Evolutionary conservation across 768 basidiomycete genomes (phyloP), one percentile per base, ranked within the genome.

Genomic region (Mycena floridula): DNA sequence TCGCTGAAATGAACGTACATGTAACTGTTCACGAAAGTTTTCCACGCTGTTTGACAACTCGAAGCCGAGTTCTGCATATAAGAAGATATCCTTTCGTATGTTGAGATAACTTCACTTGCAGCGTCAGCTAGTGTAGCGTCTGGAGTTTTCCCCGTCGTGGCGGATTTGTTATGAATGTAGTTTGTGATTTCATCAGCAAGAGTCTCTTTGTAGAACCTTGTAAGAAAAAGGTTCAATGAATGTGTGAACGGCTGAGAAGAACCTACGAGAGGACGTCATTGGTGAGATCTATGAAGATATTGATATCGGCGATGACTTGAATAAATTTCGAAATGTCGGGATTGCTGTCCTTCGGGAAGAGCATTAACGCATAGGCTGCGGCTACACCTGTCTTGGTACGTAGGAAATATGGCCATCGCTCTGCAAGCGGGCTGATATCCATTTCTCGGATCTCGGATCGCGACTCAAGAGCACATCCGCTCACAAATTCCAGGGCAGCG

Each of bases 201-300:
- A 30, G 43, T 41, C 37, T 47, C 46, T 30, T 47, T 47, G 43
- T 47, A 28, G 25, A 47, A 47, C 23, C 46, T 47, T n/a, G 5
- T 9, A n/a, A n/a, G 20, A 22, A 9, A 9, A n/a, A 9, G 15
- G 9, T 39, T 12, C 16, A 40, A 20, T 30, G 28, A 35, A 35
- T 18, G 7, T 28, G 25, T 21, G 25, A 7, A 23, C 30, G n/a
- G 39, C 22, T 24, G 37, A 9, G 37, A 13, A 39, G 21, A 15
- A 47, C 46, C 25, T 12, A 47, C 46, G 46, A 47, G 8, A 47
- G 41, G 32, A 47, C 30, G 40, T 47, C 46, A 16, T 47, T 47
- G 25, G 32, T 37, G 16, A 42, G 36, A 41, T 43, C 30, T 24
- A 47, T 47, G 16, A 42, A 47, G 36, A 32, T 22, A 30, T 35